A percentile compares a stretch with the other conserved stretches of the same genome.
These are phyloP conservation scores for Cladophialophora chaetospira DNA, from an alignment of 2,329 filamentous ascomycete species.

Conservation along the genomic window DNA sequence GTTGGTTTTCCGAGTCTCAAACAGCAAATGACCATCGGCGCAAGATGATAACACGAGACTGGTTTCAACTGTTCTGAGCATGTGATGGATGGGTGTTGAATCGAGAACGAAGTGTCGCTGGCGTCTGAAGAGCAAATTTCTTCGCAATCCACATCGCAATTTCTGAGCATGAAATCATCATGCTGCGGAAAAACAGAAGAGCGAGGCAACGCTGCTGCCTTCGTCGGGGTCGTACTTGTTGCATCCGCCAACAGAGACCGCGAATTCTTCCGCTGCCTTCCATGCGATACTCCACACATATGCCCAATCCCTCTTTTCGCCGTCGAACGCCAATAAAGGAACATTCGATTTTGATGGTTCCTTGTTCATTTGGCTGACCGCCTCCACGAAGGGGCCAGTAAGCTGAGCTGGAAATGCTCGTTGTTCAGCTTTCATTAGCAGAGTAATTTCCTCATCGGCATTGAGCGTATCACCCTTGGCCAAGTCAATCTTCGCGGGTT, in stretches of 20 bases:
- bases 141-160: not conserved
- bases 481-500: not conserved
- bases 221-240: conserved; percentile 5
- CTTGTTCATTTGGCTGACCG: not conserved
- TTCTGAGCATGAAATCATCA: not conserved
- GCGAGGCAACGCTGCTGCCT: conserved; percentile 11
- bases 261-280: conserved; percentile 26
- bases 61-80: no score
- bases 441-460: conserved; percentile 26
- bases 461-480: conserved; percentile 17
- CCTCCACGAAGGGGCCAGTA: conserved; percentile 17
- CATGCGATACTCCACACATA: conserved; percentile 5
- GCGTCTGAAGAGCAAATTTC: not conserved
- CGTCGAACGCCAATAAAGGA: conserved; percentile 21
- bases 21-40: no score
- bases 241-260: conserved; percentile 20
- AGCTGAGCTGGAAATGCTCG: conserved; percentile 10
- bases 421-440: conserved; percentile 21
- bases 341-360: not conserved
- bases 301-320: conserved; percentile 12
- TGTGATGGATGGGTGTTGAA: no score
- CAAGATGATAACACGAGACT: no score
- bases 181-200: conserved; percentile 19
- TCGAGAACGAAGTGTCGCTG: not conserved
- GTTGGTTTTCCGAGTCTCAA: no score